Evolutionary conservation across 257 asterid genomes (phyloP), one percentile per base, ranked within the genome.

Genomic region (Solanum bulbocastanum): DNA sequence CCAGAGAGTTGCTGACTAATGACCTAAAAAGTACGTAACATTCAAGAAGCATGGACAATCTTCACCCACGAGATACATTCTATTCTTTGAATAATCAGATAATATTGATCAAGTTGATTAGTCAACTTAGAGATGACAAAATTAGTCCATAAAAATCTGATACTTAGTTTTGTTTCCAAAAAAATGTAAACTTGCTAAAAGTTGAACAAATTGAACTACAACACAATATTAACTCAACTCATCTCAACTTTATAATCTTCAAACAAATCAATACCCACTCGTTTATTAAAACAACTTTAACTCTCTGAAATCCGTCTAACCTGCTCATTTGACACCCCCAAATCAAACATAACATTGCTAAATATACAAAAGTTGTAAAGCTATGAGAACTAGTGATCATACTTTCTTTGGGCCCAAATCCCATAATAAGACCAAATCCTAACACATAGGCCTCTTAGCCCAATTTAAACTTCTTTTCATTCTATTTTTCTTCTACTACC

Each of bases 161-260:
- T 58, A 58, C 66, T 58, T 7, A 20, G 66, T 20, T 56, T 0
- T 56, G 66, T 0, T 22, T 58, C 0, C 0, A 20, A 13, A 68
- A 0, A 68, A 68, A 30, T 0, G 1, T 13, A 68, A 68, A 3
- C 11, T 27, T 27, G 37, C 14, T 68, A 68, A 27, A 30, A 68
- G 5, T 68, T 68, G 37, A 68, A 68, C 5, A 5, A 1, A 5
- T 68, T 68, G 36, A 4, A 15, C 20, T 27, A 68, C 5, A 0
- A 68, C 22, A 1, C 8, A 68, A 68, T 68, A 6, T 13, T 13
- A 2, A n/a, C 6, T 3, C 52, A 44, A 1, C 8, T 25, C 3
- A 12, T 66, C 4, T 66, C 20, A 66, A 25, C 4, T 15, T 11
- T 11, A 62, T 62, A 62, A 62, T 66, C 35, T 12, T 13, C 2